Evolutionary conservation across 116 monocot species (phyloP).

Genomic region (Phalaenopsis hybrid): DNA sequence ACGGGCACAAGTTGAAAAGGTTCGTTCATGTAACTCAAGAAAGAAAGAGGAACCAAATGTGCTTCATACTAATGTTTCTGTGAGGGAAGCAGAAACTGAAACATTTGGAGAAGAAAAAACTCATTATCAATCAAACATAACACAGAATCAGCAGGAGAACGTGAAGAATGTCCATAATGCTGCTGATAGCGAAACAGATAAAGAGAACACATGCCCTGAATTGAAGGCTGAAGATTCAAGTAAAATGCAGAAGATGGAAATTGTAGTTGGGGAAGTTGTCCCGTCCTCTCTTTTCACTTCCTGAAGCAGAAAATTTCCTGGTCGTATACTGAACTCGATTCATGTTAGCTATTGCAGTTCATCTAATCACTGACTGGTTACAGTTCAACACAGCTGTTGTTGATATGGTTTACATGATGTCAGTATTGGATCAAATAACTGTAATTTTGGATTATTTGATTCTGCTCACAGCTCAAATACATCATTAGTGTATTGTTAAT

Average conservation of each 20-base stretch:
- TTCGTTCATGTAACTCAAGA: too few species aligned
- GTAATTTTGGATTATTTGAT: neutral
- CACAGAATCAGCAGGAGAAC: neutral
- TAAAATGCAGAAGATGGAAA: neutral
- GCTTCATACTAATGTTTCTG: neutral
- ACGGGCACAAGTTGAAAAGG: neutral
- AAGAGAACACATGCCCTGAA: constrained; percentile 26
- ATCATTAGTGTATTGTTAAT: neutral
- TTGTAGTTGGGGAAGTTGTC: constrained; percentile 12
- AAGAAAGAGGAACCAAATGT: neutral
- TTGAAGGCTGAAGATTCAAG: constrained; percentile 8
- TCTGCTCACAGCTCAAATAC: neutral
- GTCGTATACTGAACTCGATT: neutral
- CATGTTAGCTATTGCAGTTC: neutral
- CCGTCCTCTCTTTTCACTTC: constrained; percentile 12
- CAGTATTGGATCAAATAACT: neutral
- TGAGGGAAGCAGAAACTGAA: neutral
- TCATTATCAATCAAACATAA: neutral
- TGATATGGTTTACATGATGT: neutral
- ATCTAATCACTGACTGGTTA: neutral
- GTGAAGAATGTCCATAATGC: constrained; percentile 1
- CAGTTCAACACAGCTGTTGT: neutral
- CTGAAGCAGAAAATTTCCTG: neutral
- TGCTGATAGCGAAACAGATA: neutral
- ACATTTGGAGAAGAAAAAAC: neutral